phyloP scores from a whole-genome alignment of 306 rosid species.

The Cucumis melo region DNA sequence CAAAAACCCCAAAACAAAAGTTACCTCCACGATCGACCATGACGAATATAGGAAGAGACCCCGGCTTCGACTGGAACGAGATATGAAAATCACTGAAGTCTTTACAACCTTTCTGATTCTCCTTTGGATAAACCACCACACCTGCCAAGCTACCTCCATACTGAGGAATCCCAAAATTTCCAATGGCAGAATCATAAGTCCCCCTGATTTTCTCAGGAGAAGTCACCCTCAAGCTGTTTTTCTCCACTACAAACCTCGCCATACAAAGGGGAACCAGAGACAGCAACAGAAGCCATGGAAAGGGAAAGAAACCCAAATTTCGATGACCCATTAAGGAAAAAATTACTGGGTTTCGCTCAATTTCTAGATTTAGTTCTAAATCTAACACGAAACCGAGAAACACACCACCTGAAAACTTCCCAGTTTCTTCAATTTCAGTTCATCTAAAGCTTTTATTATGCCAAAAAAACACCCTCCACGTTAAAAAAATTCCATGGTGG shows the following conservation, averaged over 20 bases:
- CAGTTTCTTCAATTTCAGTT: background rate
- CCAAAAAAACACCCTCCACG: background rate
- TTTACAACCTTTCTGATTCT: constrained; percentile 75
- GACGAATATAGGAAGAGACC: constrained; percentile 82
- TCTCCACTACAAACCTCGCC: constrained; percentile 90
- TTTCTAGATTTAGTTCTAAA: background rate
- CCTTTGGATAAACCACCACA: constrained; percentile 57
- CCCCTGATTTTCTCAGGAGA: constrained; percentile 71
- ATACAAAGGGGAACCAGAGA: constrained; percentile 26
- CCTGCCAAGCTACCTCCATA: constrained; percentile 99
- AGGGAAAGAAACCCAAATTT: constrained; percentile 67
- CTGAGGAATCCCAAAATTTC: constrained; percentile 96
- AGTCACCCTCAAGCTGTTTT: constrained; percentile 85
- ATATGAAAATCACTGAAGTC: constrained; percentile 59
- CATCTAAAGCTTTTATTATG: background rate
- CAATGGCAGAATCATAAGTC: constrained; percentile 77
- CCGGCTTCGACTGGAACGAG: constrained; percentile 56
- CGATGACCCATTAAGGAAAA: constrained; percentile 43
- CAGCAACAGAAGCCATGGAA: constrained; percentile 44
- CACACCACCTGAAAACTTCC: background rate
- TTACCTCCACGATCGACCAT: constrained; percentile 94
- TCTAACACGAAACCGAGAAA: background rate
- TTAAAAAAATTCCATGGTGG: too few species aligned
- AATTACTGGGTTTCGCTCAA: background rate
- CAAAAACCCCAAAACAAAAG: background rate